Conservation (phyloP, 371 early-diverging fungal genomes). For the Rhizopus stolonifer region DNA sequence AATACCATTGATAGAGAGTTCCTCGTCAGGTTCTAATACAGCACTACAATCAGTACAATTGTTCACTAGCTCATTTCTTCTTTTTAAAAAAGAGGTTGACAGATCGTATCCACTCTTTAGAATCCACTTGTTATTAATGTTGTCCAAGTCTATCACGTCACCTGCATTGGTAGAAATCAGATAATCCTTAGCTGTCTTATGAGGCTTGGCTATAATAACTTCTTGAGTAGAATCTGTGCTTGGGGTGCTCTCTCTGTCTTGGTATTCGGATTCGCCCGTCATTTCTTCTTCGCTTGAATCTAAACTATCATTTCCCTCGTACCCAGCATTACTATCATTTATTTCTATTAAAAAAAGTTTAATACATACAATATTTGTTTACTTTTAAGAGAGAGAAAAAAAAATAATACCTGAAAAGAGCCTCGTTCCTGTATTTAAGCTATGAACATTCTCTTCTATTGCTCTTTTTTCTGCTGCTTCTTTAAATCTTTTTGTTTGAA, state of each 20-base stretch:
- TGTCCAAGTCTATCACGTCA: neutral
- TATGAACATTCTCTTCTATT: conserved; percentile 1
- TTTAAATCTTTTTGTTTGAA: neutral
- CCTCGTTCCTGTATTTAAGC: neutral
- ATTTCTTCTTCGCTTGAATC: neutral
- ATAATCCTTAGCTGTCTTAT: conserved; percentile 1
- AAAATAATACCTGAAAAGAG: neutral
- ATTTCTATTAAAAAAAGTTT: conserved; percentile 1
- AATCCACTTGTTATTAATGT: conserved; percentile 1
- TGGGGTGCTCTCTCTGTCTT: no score
- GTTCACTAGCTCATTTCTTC: neutral
- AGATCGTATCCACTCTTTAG: conserved; percentile 1
- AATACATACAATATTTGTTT: neutral
- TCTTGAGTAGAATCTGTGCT: no score
- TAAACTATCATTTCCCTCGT: neutral
- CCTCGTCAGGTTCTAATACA: neutral
- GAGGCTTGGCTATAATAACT: no score
- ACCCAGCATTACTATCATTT: neutral
- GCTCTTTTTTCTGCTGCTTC: conserved; percentile 1
- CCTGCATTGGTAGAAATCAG: neutral
- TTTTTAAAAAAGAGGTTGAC: conserved; percentile 1
- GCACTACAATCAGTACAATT: neutral
- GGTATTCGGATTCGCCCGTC: neutral
- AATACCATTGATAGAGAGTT: conserved; percentile 3
- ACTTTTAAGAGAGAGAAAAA: neutral